phyloP scores from a whole-genome alignment of 1,284 basidiomycete species.

The Gymnopus androsaceus region DNA sequence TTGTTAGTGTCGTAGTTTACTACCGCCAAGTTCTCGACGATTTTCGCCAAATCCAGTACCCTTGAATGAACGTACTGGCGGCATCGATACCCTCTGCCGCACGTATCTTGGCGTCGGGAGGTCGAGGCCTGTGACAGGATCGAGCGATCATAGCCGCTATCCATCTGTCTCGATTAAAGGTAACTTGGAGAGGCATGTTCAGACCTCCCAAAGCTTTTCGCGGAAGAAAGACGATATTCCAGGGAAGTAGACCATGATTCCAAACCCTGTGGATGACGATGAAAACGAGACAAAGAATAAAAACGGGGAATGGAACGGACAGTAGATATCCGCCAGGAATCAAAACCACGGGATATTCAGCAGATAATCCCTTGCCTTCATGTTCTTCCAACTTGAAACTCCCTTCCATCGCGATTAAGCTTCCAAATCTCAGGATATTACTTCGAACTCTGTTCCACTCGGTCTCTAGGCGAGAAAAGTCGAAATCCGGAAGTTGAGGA shows the following conservation, averaged over 20 bases:
- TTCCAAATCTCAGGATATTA: constrained; percentile 78
- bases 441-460: constrained; percentile 70
- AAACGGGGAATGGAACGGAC: constrained; percentile 32
- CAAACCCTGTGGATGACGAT: constrained; percentile 72
- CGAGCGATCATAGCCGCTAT: constrained; percentile 88
- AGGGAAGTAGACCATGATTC: constrained; percentile 86
- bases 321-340: constrained; percentile 79
- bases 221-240: constrained; percentile 82
- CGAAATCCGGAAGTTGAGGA: constrained; percentile 58
- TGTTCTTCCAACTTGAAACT: constrained; percentile 81
- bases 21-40: constrained; percentile 91
- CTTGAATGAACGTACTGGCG: constrained; percentile 89
- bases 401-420: constrained; percentile 78
- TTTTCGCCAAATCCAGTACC: constrained; percentile 98
- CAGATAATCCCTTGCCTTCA: constrained; percentile 69
- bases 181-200: constrained; percentile 81
- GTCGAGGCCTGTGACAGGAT: constrained; percentile 91
- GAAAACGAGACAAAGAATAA: background rate
- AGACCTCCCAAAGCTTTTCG: constrained; percentile 84
- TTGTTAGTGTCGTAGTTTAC: constrained; percentile 93
- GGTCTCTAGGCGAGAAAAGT: constrained; percentile 62
- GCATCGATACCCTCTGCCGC: constrained; percentile 92
- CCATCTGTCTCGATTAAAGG: constrained; percentile 84
- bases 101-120: constrained; percentile 85
- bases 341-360: constrained; percentile 78